phyloP scores from a whole-genome alignment of 768 basidiomycete genomes.

The Leccinum olivaceopallidum region DNA sequence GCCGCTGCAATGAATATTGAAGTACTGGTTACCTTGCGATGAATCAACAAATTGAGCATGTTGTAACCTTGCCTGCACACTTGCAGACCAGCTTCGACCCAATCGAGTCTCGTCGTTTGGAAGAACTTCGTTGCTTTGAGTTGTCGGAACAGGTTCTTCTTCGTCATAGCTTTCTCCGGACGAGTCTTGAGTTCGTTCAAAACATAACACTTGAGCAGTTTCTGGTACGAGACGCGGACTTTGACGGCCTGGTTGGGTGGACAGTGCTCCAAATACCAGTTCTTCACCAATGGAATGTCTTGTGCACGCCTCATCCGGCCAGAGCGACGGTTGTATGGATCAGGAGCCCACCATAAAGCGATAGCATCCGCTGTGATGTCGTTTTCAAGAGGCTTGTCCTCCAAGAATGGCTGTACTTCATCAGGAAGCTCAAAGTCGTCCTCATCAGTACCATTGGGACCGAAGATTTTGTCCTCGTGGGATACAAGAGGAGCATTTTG shows the following conservation, averaged over 20 bases:
- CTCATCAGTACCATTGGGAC: slow-evolving; percentile 80
- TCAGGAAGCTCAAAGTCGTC: slow-evolving; percentile 89
- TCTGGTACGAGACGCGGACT: slow-evolving; percentile 98
- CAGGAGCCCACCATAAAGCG: slow-evolving; percentile 97
- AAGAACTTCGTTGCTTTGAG: slow-evolving; percentile 99
- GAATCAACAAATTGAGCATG: slow-evolving; percentile 98
- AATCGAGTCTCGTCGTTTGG: slow-evolving; percentile 96
- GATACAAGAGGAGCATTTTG: too few relatives aligned
- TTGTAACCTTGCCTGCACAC: slow-evolving; percentile 99
- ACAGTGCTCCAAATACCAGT: slow-evolving; percentile 98
- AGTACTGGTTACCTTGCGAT: slow-evolving; percentile 74
- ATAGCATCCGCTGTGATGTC: slow-evolving; percentile 96
- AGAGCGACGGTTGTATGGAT: slow-evolving; percentile 90
- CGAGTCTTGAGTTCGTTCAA: slow-evolving; percentile 90
- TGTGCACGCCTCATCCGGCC: slow-evolving; percentile 94
- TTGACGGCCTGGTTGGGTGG: slow-evolving; percentile 96
- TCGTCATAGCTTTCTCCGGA: slow-evolving; percentile 95
- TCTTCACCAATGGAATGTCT: slow-evolving; percentile 94
- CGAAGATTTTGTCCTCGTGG: slow-evolving; percentile 46
- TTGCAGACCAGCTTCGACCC: slow-evolving; percentile 98
- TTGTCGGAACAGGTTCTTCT: slow-evolving; percentile 95
- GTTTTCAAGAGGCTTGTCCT: slow-evolving; percentile 76
- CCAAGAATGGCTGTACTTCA: slow-evolving; percentile 75
- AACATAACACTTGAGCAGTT: slow-evolving; percentile 93
- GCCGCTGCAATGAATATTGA: background rate